phyloP scores from a whole-genome alignment of 805 yeast genomes.

The Starmerella geochares region DNA sequence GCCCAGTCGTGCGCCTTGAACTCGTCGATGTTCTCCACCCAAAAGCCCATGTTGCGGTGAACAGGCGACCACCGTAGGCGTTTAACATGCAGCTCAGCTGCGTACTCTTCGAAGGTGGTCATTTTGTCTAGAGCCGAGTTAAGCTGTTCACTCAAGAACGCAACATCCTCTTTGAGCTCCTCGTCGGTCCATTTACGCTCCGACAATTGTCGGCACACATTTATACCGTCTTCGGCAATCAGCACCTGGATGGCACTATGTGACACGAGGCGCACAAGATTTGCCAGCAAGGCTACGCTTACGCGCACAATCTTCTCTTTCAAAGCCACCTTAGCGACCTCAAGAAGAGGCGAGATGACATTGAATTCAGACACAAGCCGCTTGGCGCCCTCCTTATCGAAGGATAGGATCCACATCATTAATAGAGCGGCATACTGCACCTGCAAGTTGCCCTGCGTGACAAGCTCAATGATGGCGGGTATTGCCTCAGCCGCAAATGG shows the following conservation, averaged over 20 bases:
- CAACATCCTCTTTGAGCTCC: slow-evolving; percentile 69
- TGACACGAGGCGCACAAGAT: slow-evolving; percentile 31
- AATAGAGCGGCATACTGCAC: slow-evolving; percentile 71
- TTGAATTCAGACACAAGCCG: slow-evolving; percentile 44
- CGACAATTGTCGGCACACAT: slow-evolving; percentile 54
- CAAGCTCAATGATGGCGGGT: slow-evolving; percentile 42
- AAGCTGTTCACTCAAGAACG: slow-evolving; percentile 46
- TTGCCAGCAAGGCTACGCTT: slow-evolving; percentile 56
- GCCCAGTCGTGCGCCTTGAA: slow-evolving; percentile 75
- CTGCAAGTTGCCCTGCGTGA: slow-evolving; percentile 46
- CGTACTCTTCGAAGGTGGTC: slow-evolving; percentile 87
- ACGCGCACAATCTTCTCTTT: slow-evolving; percentile 87
- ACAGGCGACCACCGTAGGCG: slow-evolving; percentile 83
- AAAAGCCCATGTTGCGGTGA: slow-evolving; percentile 76
- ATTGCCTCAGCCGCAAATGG: slow-evolving; percentile 35
- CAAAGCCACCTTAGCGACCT: slow-evolving; percentile 67
- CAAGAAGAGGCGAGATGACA: slow-evolving; percentile 29
- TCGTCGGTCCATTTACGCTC: slow-evolving; percentile 93
- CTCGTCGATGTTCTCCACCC: slow-evolving; percentile 68
- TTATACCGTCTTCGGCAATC: slow-evolving; percentile 64
- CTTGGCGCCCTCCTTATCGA: slow-evolving; percentile 45
- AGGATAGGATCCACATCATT: slow-evolving; percentile 76
- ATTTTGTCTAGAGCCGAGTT: slow-evolving; percentile 64
- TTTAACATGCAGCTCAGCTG: slow-evolving; percentile 70
- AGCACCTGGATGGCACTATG: slow-evolving; percentile 49